Conservation (phyloP, 2,329 filamentous ascomycete species). For the Mariannaea elegans region DNA sequence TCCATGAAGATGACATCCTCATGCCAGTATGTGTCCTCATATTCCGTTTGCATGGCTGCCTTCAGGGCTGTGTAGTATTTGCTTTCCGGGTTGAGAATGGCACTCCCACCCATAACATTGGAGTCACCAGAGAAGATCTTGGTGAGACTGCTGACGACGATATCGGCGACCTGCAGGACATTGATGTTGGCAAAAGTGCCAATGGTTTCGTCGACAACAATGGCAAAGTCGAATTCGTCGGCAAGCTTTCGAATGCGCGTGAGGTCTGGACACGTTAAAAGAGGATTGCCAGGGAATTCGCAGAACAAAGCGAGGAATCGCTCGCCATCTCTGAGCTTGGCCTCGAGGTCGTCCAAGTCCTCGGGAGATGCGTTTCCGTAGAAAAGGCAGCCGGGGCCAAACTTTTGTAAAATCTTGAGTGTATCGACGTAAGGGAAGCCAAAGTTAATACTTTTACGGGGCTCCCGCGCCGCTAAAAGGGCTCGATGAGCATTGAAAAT, state of each 20-base stretch:
- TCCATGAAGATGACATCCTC: conserved; percentile 96
- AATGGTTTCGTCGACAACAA: conserved; percentile 95
- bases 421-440: conserved; percentile 99
- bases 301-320: conserved; percentile 86
- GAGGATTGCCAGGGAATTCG: conserved; percentile 93
- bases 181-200: conserved; percentile 97
- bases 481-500: conserved; percentile 89
- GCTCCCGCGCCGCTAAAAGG: conserved; percentile 70
- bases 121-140: conserved; percentile 98
- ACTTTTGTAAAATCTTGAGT: conserved; percentile 93
- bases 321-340: conserved; percentile 74
- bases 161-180: conserved; percentile 86
- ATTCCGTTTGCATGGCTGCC: conserved; percentile 68
- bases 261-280: conserved; percentile 86
- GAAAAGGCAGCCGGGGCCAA: conserved; percentile 87
- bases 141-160: conserved; percentile 93
- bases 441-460: conserved; percentile 83
- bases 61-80: conserved; percentile 78
- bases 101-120: conserved; percentile 95
- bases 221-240: conserved; percentile 84
- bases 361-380: conserved; percentile 81
- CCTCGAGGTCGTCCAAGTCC: conserved; percentile 86
- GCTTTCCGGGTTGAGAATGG: conserved; percentile 71
- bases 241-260: conserved; percentile 81
- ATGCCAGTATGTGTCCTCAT: conserved; percentile 92